Conservation (phyloP, 2,329 filamentous ascomycete genomes). For the Nannizzia gypsea region DNA sequence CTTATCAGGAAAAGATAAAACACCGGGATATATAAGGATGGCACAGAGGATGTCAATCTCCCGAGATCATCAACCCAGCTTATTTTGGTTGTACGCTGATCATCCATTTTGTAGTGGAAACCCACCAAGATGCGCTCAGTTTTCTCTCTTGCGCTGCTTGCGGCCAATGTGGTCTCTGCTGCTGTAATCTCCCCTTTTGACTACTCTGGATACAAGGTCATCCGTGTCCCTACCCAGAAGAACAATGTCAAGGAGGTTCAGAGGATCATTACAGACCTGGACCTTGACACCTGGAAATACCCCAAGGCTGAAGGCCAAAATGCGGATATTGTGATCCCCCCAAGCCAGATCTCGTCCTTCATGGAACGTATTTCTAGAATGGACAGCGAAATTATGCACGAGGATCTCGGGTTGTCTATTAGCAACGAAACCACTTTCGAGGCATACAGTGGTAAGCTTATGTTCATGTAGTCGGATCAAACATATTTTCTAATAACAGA, state of each 20-base stretch:
- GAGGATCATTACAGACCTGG: conserved; percentile 13
- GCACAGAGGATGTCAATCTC: not conserved
- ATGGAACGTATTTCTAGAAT: conserved; percentile 24
- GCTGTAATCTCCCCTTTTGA: conserved; percentile 5
- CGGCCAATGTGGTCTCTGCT: not conserved
- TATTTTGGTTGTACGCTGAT: not conserved
- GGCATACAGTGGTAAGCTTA: conserved; percentile 18
- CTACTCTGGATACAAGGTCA: conserved; percentile 18
- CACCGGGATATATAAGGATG: not conserved
- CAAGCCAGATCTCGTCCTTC: conserved; percentile 29
- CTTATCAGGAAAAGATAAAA: not conserved
- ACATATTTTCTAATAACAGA: conserved; percentile 1
- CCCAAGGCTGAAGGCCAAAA: conserved; percentile 15
- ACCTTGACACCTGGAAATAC: conserved; percentile 15
- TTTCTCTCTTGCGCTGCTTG: conserved; percentile 4
- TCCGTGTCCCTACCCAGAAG: conserved; percentile 14
- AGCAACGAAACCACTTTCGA: conserved; percentile 23
- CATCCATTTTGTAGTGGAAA: not conserved
- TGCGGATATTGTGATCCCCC: conserved; percentile 34
- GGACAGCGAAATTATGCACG: conserved; percentile 30
- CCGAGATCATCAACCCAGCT: not conserved
- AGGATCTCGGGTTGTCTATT: conserved; percentile 36
- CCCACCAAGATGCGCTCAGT: conserved; percentile 3
- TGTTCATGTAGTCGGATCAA: not conserved
- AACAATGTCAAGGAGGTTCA: conserved; percentile 12